Percentiles rank a stretch among this genome's conserved stretches.
Conservation (phyloP, 331 rosid species). For the Telfairia occidentalis region DNA sequence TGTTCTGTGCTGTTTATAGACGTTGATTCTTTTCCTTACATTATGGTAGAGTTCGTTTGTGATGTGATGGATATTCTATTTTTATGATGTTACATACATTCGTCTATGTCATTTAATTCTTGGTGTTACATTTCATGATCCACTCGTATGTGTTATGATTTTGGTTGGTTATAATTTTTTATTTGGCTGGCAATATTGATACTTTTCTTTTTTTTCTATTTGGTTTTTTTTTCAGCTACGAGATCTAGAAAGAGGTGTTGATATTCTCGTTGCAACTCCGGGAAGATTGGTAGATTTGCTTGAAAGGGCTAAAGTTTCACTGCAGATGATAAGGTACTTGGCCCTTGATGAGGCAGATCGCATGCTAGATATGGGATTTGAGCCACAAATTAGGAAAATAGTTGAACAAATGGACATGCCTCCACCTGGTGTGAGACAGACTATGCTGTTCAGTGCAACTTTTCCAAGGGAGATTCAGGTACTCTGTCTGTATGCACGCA, state of each 20-base stretch:
- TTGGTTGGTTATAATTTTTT: not conserved
- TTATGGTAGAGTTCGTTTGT: not conserved
- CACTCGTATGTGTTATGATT: not conserved
- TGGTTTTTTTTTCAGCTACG: too few species aligned
- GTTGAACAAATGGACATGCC: constrained; percentile 92
- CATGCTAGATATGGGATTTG: constrained; percentile 91
- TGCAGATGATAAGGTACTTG: constrained; percentile 59
- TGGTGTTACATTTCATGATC: not conserved
- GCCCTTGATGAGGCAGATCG: constrained; percentile 85
- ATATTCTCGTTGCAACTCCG: constrained; percentile 87
- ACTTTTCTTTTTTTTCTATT: not conserved
- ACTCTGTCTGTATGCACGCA: not conserved
- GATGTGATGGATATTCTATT: not conserved
- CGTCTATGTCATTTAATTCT: not conserved
- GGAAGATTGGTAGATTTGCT: constrained; percentile 82
- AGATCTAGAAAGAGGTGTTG: constrained; percentile 85
- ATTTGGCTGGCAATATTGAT: constrained; percentile 15
- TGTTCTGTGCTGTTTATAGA: not conserved
- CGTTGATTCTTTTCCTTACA: not conserved
- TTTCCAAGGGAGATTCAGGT: constrained; percentile 91
- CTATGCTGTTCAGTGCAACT: constrained; percentile 83
- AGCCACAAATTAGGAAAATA: constrained; percentile 77
- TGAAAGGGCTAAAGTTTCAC: constrained; percentile 80
- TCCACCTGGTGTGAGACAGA: constrained; percentile 64
- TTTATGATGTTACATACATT: not conserved